Base-by-base conservation (phyloP, 371 early-diverging fungal species). In the Lichtheimia hyalospora region DNA sequence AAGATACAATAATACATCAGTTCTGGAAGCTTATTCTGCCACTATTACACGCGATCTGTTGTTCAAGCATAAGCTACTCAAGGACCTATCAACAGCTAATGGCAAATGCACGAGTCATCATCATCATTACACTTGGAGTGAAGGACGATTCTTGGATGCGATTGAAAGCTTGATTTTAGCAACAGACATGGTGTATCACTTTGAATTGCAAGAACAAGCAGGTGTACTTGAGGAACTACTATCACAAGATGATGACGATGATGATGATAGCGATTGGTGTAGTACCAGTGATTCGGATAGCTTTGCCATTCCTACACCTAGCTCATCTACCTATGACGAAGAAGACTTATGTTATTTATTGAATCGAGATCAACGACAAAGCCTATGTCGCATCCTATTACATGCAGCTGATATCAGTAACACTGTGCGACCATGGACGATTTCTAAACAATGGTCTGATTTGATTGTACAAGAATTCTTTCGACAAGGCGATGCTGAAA, bases 321-420 rank as follows among this genome's bases (percentile, higher is more conserved):
- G 34, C 10, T 46, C 46, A 21, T 46, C 46, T 7, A 18, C 21
- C 16, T 46, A 21, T 8, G 46, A 46, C n/a, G 15, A 54, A 5
- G 56, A 62, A 14, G 60, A 60, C 6, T 24, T 14, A 23, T 34
- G 14, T 15, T 42, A 20, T 21, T 40, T 48, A n/a, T 56, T 69
- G 40, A 68, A 67, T 15, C 57, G 57, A 23, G 69, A 75, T 42
- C 88, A 86, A 52, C 77, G 92, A 20, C 83, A 84, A 57, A 69
- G 62, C 15, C 66, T 93, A 20, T 78, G 84, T 66, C 81, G 88
- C 23, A 78, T 87, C 10, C 61, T 94, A 42, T 68, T 95, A 14
- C 94, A 95, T 66, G 92, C 93, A 1, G 92, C 94, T 20, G 96
- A 96, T 58, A 92, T 96, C 41, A 90, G 90, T 59, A 96, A 96